Conservation (phyloP, 2,329 filamentous ascomycete species). For the Lasiodiplodia sp. region DNA sequence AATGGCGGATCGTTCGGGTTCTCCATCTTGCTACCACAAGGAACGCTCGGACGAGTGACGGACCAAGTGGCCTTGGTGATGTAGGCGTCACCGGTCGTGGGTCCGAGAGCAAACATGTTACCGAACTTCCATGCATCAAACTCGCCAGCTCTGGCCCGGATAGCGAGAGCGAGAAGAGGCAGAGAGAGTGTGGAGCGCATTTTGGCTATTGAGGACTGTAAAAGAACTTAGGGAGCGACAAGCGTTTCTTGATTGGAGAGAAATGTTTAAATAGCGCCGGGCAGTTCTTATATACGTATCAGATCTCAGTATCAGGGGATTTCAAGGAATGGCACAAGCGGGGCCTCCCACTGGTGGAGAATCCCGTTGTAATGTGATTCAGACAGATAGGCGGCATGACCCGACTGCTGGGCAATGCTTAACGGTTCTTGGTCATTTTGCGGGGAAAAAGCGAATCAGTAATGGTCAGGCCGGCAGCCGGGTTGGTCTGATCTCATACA, state of each 20-base stretch:
- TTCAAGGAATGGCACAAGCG: too few species aligned
- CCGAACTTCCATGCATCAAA: conserved; percentile 25
- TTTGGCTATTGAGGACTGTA: background rate
- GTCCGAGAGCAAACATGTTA: conserved; percentile 28
- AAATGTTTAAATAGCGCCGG: background rate
- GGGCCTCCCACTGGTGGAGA: too few species aligned
- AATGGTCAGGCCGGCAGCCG: background rate
- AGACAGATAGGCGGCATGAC: too few species aligned
- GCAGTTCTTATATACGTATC: background rate
- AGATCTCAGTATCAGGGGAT: too few species aligned
- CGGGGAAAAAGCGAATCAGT: background rate
- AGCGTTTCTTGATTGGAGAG: background rate
- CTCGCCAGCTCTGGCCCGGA: background rate
- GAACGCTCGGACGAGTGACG: background rate
- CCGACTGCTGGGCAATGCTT: too few species aligned
- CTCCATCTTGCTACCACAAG: background rate
- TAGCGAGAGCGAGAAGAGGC: background rate
- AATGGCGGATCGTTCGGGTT: background rate
- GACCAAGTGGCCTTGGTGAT: conserved; percentile 30
- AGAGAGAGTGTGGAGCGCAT: background rate
- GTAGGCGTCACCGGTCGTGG: conserved; percentile 7
- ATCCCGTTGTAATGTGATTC: too few species aligned
- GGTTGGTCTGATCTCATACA: background rate
- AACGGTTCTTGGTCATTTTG: too few species aligned
- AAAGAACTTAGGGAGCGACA: too few species aligned